Base-by-base conservation (phyloP, 2,329 filamentous ascomycete genomes). In the Neonectria magnoliae region DNA sequence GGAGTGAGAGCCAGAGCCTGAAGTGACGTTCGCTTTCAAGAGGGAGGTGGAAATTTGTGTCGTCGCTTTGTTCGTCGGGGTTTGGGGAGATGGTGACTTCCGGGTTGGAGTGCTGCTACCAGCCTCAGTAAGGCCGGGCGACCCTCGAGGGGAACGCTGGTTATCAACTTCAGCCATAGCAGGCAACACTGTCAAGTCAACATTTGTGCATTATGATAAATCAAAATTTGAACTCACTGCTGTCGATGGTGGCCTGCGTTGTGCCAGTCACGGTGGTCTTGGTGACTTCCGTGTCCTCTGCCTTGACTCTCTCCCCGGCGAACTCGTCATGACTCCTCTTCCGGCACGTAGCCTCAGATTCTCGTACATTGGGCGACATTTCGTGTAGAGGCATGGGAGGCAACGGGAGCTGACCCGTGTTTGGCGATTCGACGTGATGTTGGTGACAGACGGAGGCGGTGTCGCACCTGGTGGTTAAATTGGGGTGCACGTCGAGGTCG, bases 311-410 rank as follows among this genome's bases (percentile, higher is more conserved):
- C 25, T 80, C 75, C 10, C 75, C 78, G 3, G 79, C 69, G 64
- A 80, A 86, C 33, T 85, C 81, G 44, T 83, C 78, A 67, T 85
- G 82, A 45, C 76, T 81, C 63, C 83, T 77, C 74, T 87, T 87
- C 56, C 80, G 78, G 52, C 77, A 76, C 29, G 75, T 76, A 20
- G 75, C 69, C 55, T 84, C 82, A 25, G 79, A 75, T 71, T 84
- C 82, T 72, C 81, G 80, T 31, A 84, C 78, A 65, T 87, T 86
- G 13, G 80, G 75, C 18, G 84, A 83, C 73, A 85, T 78, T 57
- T 81, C 77, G 48, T 80, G 76, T 27, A 87, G 77, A 73, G 85
- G 81, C 84, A 86, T 87, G 64, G 74, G 29, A 38, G 45, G 18
- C 16, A 29, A 4, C 25, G 16, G 48, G 59, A 55, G 55, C 58